Evolutionary conservation across 2,329 filamentous ascomycete species (phyloP).

Genomic region (Aspergillus sp.): DNA sequence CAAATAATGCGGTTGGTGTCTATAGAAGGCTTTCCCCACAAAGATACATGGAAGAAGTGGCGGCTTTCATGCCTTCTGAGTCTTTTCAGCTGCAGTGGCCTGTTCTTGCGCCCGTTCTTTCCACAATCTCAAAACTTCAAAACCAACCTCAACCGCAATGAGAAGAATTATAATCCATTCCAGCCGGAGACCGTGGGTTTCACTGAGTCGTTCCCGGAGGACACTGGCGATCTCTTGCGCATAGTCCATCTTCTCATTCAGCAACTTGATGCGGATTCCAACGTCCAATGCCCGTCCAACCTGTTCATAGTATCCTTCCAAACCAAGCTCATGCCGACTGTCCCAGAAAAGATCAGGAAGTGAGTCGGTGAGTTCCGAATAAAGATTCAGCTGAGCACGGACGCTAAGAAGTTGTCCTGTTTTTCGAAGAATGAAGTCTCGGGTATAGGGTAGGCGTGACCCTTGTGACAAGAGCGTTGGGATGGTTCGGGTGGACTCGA

Average conservation of each 20-base stretch:
- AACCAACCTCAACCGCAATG: slow-evolving; percentile 87
- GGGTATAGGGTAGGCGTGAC: slow-evolving; percentile 61
- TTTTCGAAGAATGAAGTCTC: slow-evolving; percentile 84
- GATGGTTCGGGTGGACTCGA: slow-evolving; percentile 80
- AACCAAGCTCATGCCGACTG: slow-evolving; percentile 77
- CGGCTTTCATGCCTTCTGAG: background rate
- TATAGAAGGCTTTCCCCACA: background rate
- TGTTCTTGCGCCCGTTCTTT: slow-evolving; percentile 56
- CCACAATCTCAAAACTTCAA: slow-evolving; percentile 75
- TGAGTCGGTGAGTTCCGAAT: slow-evolving; percentile 93
- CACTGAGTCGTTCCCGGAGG: slow-evolving; percentile 80
- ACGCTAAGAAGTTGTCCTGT: slow-evolving; percentile 89
- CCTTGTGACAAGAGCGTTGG: slow-evolving; percentile 73
- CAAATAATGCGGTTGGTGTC: background rate
- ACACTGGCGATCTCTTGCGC: slow-evolving; percentile 93
- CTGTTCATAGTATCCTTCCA: slow-evolving; percentile 94
- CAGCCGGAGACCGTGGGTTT: slow-evolving; percentile 82
- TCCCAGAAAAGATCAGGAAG: slow-evolving; percentile 98
- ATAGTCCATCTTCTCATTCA: slow-evolving; percentile 98
- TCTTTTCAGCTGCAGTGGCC: slow-evolving; percentile 15
- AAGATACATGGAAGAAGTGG: background rate
- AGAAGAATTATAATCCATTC: slow-evolving; percentile 96
- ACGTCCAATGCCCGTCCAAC: slow-evolving; percentile 89
- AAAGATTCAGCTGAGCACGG: slow-evolving; percentile 90
- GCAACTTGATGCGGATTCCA: slow-evolving; percentile 79